Base-by-base conservation (phyloP, 75 land plant species). In the Gnetum montanum region DNA sequence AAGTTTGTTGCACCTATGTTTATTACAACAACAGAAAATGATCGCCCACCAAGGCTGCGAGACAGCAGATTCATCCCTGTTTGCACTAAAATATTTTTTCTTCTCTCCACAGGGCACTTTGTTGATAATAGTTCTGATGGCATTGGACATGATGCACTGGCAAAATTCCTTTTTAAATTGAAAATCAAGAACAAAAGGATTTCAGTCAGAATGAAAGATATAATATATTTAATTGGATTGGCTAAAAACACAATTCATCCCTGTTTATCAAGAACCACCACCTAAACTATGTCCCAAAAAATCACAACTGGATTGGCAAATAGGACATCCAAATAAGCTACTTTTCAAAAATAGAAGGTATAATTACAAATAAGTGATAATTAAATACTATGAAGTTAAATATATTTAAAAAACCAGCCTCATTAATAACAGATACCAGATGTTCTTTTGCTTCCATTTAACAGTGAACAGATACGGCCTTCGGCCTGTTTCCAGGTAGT, bases 1-100 rank as follows among this genome's bases (percentile, higher is more conserved):
- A 72, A 72, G 29, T 52, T 60, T 52, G 75, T 61, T 15, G 75
- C 75, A 60, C 75, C 75, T 67, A 72, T 67, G 25, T 72, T 72
- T 27, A 72, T 34, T 24, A 72, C 75, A 6, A 70, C 73, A 35
- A 70, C 49, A 18, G 43, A 51, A 43, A 72, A 68, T n/a, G 71
- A 31, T 13, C 46, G 65, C 10, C 49, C 57, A 35, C 56, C 37
- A 8, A 72, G 34, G 24, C 44, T 53, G 22, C 52, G 71, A 24
- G 60, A 54, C 8, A 72, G 10, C 18, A 72, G 65, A 45, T 38
- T 72, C 64, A 61, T 53, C 20, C 58, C 70, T 25, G 57, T 45
- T 34, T 67, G 65, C 1, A 72, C 75, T 26, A 59, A 26, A 28
- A 45, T 52, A 31, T 66, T 52, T 27, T 38, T 31, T 30, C 75